Evolutionary conservation across 352 stramenopile species (phyloP), one percentile per base, ranked within the genome.

Genomic region (Discostella stelligera): DNA sequence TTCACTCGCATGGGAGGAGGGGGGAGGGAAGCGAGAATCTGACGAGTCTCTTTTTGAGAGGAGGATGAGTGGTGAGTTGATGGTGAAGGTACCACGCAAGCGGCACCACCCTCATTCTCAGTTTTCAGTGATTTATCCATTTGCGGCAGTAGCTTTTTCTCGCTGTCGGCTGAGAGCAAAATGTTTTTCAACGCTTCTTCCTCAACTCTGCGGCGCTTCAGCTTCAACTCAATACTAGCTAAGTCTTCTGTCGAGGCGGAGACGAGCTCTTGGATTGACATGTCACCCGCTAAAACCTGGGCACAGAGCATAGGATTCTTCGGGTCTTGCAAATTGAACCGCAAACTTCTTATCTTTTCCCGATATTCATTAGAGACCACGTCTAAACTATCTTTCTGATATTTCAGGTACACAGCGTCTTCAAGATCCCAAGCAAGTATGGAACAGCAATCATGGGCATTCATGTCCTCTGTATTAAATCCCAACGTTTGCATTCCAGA

Each of bases 351-450:
- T 44, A 88, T 66, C 68, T 91, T 90, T 18, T 85, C 72, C 61
- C 71, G 48, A 61, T 93, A 93, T 54, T 88, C 77, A 53, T 77
- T 83, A 23, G 77, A 88, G 4, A 87, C 25, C 9, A 46, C 5
- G n/a, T 53, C 68, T 20, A 30, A 44, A 60, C 62, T 48, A 37
- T 74, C 55, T 71, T 66, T 60, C 52, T 84, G 72, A 52, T 79
- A 87, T 71, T 77, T 68, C 56, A 79, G 56, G 75, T 83, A 90
- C 30, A 89, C 71, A 32, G 81, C 85, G 8, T 79, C 44, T 74
- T 91, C 85, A 13, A 92, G 82, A 49, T 90, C 71, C 81, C 74
- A 87, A 32, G 85, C 80, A 68, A 84, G 72, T 10, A 89, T 68
- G 23, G 75, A 66, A 62, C 74, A 89, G 60, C 84, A 83, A 60